Base-by-base conservation (phyloP, 306 rosid species). In the Rosa chinensis region DNA sequence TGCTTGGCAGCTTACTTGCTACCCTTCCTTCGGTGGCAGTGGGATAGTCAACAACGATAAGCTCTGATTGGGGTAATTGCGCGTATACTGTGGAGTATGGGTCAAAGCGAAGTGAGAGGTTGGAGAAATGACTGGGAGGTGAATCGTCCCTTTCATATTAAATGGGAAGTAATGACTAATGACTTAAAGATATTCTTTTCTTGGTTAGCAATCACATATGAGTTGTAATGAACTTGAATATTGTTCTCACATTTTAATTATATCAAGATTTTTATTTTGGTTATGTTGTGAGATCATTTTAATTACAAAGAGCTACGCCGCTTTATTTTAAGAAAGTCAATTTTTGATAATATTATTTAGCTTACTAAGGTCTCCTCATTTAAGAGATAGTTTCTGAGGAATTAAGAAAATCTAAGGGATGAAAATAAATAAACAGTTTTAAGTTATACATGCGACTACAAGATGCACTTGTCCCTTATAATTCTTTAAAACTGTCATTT, bases 1-100 rank as follows among this genome's bases (percentile, higher is more conserved):
- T 77, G 39, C 75, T 67, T 4, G 87, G 80, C 21, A 2, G 84
- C 48, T 77, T 72, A 75, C 28, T 25, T 25, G 28, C 55, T 11
- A 6, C 20, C 20, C 18, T 56, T 25, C 2, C 5, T 17, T 21
- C 67, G 49, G 28, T 8, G 21, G 40, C 10, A 43, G 43, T 75
- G 20, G 18, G 17, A 62, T 66, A 81, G 83, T 78, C 78, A 61
- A 43, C 78, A 61, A 43, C 7, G 21, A 8, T 3, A 11, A 45
- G 43, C 2, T 44, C 35, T 64, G 2, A 37, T 25, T 5, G 14
- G 53, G 14, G 52, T 47, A 47, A 48, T 48, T 48, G 16, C 14
- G 16, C 52, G 52, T 48, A 12, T 2, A 48, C 52, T 43, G 45
- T 43, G 44, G 5, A 32, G 37, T 32, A 32, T 40, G 1, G 45